Conservation (phyloP, 2,329 filamentous ascomycete species). For the Aspergillus puulaauensis region DNA sequence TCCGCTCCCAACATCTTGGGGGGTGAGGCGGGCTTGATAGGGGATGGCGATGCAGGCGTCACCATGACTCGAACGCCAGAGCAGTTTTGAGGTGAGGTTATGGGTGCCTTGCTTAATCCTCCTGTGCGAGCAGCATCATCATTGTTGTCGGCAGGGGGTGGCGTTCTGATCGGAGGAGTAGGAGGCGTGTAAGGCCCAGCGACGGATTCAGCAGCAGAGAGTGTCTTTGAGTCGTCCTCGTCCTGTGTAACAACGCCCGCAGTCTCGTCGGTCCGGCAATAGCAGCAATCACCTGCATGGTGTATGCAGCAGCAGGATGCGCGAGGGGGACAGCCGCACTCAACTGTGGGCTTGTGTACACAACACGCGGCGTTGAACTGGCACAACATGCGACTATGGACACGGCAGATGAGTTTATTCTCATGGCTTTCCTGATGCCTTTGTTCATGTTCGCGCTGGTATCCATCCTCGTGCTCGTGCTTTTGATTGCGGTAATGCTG, state of each 20-base stretch:
- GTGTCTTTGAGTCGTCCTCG: background rate
- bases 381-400: slow-evolving; percentile 14
- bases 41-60: background rate
- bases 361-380: slow-evolving; percentile 18
- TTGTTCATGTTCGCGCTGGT: background rate
- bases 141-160: background rate
- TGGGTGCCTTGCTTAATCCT: background rate
- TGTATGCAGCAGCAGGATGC: slow-evolving; percentile 23
- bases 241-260: background rate
- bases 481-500: background rate
- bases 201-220: background rate
- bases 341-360: slow-evolving; percentile 13
- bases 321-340: slow-evolving; percentile 16
- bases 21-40: background rate
- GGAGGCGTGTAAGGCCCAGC: background rate
- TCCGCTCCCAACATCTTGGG: background rate
- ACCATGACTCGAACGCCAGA: background rate
- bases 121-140: background rate
- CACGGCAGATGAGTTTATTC: background rate
- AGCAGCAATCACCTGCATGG: slow-evolving; percentile 21
- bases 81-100: background rate
- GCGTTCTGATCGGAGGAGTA: background rate
- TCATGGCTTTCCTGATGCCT: background rate
- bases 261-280: slow-evolving; percentile 5
- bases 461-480: background rate